phyloP scores from a whole-genome alignment of 208 protist genomes.

The Vickermania ingenoplastis region DNA sequence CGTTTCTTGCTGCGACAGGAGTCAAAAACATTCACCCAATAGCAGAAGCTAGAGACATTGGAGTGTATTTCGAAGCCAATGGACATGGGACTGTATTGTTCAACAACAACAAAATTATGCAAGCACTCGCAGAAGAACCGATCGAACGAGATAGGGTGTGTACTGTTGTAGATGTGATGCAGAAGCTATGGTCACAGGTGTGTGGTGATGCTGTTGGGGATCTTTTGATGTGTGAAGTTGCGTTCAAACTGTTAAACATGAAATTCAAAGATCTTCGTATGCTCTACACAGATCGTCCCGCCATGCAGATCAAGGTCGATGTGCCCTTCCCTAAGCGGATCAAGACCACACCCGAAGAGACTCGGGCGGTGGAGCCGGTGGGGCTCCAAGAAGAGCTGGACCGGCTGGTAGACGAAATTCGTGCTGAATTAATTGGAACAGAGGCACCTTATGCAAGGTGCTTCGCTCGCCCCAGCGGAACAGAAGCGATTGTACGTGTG shows the following conservation, averaged over 20 bases:
- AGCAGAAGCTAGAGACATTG: slow-evolving; percentile 82
- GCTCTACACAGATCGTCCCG: slow-evolving; percentile 58
- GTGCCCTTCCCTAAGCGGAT: slow-evolving; percentile 21
- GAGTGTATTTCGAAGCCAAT: slow-evolving; percentile 96
- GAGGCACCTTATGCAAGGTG: slow-evolving; percentile 20
- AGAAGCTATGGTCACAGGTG: slow-evolving; percentile 57
- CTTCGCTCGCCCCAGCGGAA: slow-evolving; percentile 92
- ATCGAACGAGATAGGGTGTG: slow-evolving; percentile 5
- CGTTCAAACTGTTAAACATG: slow-evolving; percentile 29
- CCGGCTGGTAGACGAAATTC: slow-evolving; percentile 26
- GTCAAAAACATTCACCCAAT: slow-evolving; percentile 93
- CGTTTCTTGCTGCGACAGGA: slow-evolving; percentile 73
- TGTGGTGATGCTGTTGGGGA: slow-evolving; percentile 86
- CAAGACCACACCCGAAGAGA: slow-evolving; percentile 33
- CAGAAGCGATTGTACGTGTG: slow-evolving; percentile 90
- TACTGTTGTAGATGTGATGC: slow-evolving; percentile 7
- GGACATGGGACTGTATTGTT: slow-evolving; percentile 93
- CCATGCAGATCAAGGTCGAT: slow-evolving; percentile 33
- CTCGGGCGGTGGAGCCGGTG: not conserved
- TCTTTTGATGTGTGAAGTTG: slow-evolving; percentile 62
- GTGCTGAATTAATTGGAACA: not conserved
- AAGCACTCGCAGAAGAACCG: not conserved
- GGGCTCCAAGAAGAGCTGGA: slow-evolving; percentile 41
- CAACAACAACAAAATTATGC: slow-evolving; percentile 11
- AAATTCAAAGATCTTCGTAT: slow-evolving; percentile 28